Conservation (phyloP, 305 asterid genomes). For the Striga hermonthica region DNA sequence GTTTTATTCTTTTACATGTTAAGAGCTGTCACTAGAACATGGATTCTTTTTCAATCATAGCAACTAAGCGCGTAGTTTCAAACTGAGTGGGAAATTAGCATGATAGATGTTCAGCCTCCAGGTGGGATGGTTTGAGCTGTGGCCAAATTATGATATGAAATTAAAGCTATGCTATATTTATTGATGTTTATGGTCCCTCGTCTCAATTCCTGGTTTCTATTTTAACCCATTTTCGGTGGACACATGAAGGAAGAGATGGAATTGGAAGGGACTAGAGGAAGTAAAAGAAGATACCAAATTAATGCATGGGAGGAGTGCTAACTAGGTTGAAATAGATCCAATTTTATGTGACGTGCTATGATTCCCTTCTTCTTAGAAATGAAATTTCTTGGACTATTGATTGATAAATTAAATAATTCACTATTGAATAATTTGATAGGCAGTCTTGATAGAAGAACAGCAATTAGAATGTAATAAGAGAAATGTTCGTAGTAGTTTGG, state of each 20-base stretch:
- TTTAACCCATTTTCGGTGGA: constrained; percentile 7
- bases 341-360: not conserved
- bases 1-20: constrained; percentile 7
- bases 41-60: not conserved
- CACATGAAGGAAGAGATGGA: not conserved
- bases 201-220: not conserved
- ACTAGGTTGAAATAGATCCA: not conserved
- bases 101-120: not conserved
- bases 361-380: not conserved
- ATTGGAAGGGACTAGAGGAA: constrained; percentile 4
- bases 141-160: not conserved
- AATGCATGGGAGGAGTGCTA: not conserved
- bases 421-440: not conserved
- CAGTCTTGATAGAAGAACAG: not conserved
- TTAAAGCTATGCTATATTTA: not conserved
- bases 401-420: too few species aligned
- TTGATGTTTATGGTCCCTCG: constrained; percentile 17
- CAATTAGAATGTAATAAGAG: not conserved
- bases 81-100: constrained; percentile 1
- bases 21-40: constrained; percentile 1
- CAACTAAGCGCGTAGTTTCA: not conserved
- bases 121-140: constrained; percentile 1
- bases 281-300: not conserved
- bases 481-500: not conserved
- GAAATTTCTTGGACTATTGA: not conserved